Evolutionary conservation across 495 filamentous ascomycete species (phyloP).

Genomic region (Penicillium argentinense): DNA sequence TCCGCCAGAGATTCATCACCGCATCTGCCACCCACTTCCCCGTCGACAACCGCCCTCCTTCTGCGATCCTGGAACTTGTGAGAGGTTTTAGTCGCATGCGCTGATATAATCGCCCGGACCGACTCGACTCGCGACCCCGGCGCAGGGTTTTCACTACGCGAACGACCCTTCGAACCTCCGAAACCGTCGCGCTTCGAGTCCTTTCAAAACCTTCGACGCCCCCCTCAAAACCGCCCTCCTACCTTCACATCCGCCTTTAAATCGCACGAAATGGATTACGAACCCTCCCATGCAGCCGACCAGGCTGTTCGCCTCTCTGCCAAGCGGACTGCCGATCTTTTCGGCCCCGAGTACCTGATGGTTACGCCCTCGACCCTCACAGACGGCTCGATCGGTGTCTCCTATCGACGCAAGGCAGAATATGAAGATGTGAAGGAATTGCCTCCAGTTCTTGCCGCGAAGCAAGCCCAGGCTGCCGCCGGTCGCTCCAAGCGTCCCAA

Average conservation of each 20-base stretch:
- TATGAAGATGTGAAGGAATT: slow-evolving; percentile 80
- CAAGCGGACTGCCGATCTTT: slow-evolving; percentile 69
- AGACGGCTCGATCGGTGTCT: slow-evolving; percentile 50
- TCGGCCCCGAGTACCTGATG: slow-evolving; percentile 56
- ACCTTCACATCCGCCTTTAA: slow-evolving; percentile 9
- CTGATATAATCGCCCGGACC: background rate
- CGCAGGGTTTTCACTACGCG: slow-evolving; percentile 20
- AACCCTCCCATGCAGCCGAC: slow-evolving; percentile 35
- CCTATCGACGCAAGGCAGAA: slow-evolving; percentile 68
- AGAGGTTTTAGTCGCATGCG: background rate
- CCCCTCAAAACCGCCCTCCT: background rate
- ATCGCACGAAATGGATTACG: slow-evolving; percentile 32
- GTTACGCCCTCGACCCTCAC: slow-evolving; percentile 44
- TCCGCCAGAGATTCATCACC: slow-evolving; percentile 12
- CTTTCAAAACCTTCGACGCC: background rate
- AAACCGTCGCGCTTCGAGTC: slow-evolving; percentile 6
- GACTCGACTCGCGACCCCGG: background rate
- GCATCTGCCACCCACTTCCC: slow-evolving; percentile 5
- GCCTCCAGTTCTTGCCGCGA: slow-evolving; percentile 81
- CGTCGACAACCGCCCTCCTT: background rate
- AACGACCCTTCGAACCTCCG: slow-evolving; percentile 5
- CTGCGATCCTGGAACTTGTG: background rate
- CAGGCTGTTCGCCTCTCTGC: slow-evolving; percentile 56
- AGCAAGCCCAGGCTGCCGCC: slow-evolving; percentile 67
- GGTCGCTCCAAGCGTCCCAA: slow-evolving; percentile 58